Conservation (phyloP, 176 grass and related monocot genomes). For the Cymbopogon citratus region DNA sequence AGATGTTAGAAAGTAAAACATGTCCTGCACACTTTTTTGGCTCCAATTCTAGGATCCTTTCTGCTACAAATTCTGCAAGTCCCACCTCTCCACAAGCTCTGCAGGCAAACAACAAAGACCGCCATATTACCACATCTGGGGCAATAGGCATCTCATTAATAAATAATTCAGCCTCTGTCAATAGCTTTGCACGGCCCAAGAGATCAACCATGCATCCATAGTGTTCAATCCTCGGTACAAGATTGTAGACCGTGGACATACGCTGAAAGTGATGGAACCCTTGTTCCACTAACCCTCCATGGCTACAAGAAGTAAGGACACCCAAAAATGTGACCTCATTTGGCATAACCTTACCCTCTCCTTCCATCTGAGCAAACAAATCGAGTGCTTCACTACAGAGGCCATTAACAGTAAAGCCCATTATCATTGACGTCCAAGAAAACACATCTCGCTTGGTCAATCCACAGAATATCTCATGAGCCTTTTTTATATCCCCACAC, state of each 20-base stretch:
- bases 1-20: conserved; percentile 90
- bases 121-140: conserved; percentile 70
- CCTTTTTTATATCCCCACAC: conserved; percentile 76
- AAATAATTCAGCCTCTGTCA: conserved; percentile 53
- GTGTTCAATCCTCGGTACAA: conserved; percentile 64
- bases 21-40: conserved; percentile 45
- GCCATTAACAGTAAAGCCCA: conserved; percentile 77
- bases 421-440: conserved; percentile 89
- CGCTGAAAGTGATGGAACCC: conserved; percentile 69
- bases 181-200: conserved; percentile 73
- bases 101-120: conserved; percentile 82
- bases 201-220: conserved; percentile 92
- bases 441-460: conserved; percentile 55
- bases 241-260: conserved; percentile 60
- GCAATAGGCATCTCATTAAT: conserved; percentile 68
- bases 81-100: conserved; percentile 46
- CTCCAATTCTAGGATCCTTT: conserved; percentile 64
- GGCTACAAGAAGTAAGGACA: conserved; percentile 79
- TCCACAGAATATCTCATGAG: conserved; percentile 59
- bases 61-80: conserved; percentile 61
- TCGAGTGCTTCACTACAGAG: conserved; percentile 60
- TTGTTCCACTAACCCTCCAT: conserved; percentile 79
- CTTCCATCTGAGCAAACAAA: conserved; percentile 90
- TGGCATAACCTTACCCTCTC: conserved; percentile 45
- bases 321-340: conserved; percentile 85